Conservation (phyloP, 768 basidiomycete genomes). For the Boletus eberwhitei region DNA sequence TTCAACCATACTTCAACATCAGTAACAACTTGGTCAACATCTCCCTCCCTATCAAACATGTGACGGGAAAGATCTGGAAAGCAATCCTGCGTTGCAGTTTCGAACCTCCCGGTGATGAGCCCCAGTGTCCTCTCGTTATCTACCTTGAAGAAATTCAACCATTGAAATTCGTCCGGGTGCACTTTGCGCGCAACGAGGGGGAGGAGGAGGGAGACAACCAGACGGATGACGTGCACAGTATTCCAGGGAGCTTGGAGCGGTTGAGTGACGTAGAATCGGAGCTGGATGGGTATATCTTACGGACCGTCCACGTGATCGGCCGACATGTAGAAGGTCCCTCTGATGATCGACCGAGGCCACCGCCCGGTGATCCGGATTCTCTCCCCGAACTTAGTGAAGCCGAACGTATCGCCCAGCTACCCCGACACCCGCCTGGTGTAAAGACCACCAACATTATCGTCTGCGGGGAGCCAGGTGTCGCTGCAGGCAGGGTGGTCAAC, state of each 20-base stretch:
- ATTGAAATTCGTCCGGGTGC: constrained; percentile 14
- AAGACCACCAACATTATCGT: constrained; percentile 37
- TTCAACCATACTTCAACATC: constrained; percentile 16
- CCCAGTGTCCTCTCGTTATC: constrained; percentile 21
- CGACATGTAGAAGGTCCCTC: background rate
- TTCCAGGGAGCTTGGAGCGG: constrained; percentile 21
- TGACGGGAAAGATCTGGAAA: constrained; percentile 15
- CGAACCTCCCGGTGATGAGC: constrained; percentile 6
- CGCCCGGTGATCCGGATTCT: constrained; percentile 1
- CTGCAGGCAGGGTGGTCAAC: constrained; percentile 26
- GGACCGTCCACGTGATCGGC: constrained; percentile 8
- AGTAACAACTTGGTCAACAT: constrained; percentile 23
- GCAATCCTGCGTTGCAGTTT: constrained; percentile 26
- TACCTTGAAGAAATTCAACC: constrained; percentile 18
- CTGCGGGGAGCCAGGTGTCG: constrained; percentile 41
- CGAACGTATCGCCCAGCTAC: constrained; percentile 17
- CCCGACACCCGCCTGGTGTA: constrained; percentile 15
- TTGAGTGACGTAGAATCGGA: constrained; percentile 10
- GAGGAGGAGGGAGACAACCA: background rate
- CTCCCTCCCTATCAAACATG: constrained; percentile 15
- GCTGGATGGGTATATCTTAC: constrained; percentile 12
- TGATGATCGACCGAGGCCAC: background rate
- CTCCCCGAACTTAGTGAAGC: constrained; percentile 12
- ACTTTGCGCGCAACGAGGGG: constrained; percentile 1
- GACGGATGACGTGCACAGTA: background rate